These are phyloP conservation scores for Aspergillus flavus DNA, from an alignment of 2,329 filamentous ascomycete genomes.

Conservation along the genomic window DNA sequence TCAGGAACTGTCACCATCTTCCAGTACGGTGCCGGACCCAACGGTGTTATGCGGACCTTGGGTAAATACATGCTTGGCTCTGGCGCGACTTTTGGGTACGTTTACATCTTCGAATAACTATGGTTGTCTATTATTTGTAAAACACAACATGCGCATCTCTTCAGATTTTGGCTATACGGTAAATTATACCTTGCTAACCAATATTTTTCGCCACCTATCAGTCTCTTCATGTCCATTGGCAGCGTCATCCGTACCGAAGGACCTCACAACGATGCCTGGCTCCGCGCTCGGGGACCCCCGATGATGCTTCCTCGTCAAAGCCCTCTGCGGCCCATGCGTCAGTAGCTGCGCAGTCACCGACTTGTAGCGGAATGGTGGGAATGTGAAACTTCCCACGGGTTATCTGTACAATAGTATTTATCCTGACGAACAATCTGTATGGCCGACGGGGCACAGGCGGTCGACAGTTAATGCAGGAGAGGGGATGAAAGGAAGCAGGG, in stretches of 20 bases:
- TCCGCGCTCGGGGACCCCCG: conserved; percentile 71
- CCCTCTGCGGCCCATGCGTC: conserved; percentile 34
- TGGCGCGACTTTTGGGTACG: conserved; percentile 92
- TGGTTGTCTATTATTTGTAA: neutral
- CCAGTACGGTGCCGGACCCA: conserved; percentile 87
- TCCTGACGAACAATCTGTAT: conserved; percentile 8
- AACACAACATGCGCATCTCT: neutral
- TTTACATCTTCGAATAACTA: conserved; percentile 1
- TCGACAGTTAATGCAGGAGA: conserved; percentile 8
- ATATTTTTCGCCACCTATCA: conserved; percentile 27
- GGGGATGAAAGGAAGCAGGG: neutral
- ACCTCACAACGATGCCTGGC: conserved; percentile 75
- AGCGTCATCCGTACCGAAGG: conserved; percentile 93
- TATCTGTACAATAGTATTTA: conserved; percentile 37
- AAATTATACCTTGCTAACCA: neutral
- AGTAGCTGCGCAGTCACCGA: conserved; percentile 25
- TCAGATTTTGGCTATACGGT: neutral
- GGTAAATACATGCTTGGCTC: conserved; percentile 97
- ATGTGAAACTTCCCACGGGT: conserved; percentile 9
- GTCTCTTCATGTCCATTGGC: conserved; percentile 98
- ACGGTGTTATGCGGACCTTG: conserved; percentile 89
- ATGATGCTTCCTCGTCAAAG: conserved; percentile 63
- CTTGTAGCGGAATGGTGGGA: conserved; percentile 6
- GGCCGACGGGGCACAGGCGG: conserved; percentile 5
- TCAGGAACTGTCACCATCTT: conserved; percentile 91